Base-by-base conservation (phyloP, 192 early-diverging fungal genomes). In the Coemansia sp. region DNA sequence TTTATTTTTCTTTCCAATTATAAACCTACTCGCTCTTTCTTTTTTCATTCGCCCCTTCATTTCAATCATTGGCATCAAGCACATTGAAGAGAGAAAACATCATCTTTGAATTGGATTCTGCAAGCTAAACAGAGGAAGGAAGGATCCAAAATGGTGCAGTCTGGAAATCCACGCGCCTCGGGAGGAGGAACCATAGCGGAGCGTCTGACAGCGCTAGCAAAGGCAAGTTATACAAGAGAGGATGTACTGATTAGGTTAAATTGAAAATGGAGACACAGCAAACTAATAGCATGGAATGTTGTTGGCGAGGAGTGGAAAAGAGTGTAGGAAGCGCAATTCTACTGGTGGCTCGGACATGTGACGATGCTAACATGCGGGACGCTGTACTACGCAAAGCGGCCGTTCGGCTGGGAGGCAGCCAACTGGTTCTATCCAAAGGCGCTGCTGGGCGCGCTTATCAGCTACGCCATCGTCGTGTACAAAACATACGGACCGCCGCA, bases 321-420 rank as follows among this genome's bases (percentile, higher is more conserved):
- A 42, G 41, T 42, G 41, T 11, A 76, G 74, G 76, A 70, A 21
- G 79, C 74, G 32, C 74, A 82, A 68, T 82, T 82, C 41, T 82
- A 82, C 74, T 82, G 80, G 80, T 82, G 80, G 80, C 43, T 71
- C 3, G 80, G 80, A 19, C 80, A 82, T 58, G 59, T 77, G 11
- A 42, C 71, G 36, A 64, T 82, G 49, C 71, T 82, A 40, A 26
- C 66, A 51, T 82, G 51, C 7, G 79, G 74, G 0, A 62, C 41
- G 0, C 13, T 68, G 58, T 82, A 82, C 64, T 80, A 80, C 41
- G 19, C 66, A 47, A 75, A 72, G 64, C 73, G 78, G 42, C 69
- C 69, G 45, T 75, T 75, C 26, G 73, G 73, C 10, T 67, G 66
- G 73, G 21, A 58, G 18, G 54, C 19, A 6, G 78, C 73, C 26